phyloP scores from a whole-genome alignment of 2,329 filamentous ascomycete species.

The Colletotrichum musicola region DNA sequence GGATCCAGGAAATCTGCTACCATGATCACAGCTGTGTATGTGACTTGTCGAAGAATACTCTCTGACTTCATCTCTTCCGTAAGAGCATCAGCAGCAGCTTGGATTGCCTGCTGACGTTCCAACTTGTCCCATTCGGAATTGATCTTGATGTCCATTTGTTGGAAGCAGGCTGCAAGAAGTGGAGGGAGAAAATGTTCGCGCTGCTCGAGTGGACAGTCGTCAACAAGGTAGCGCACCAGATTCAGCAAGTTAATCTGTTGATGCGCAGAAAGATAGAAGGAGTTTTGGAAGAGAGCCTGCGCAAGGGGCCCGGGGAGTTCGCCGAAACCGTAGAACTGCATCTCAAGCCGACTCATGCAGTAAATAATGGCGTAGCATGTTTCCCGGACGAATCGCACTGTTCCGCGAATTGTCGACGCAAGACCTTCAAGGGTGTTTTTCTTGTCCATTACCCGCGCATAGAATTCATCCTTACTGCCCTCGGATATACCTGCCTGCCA shows the following conservation, averaged over 20 bases:
- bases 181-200: slow-evolving; percentile 86
- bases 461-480: slow-evolving; percentile 97
- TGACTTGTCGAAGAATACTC: slow-evolving; percentile 92
- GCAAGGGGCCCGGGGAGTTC: slow-evolving; percentile 88
- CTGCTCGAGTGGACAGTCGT: slow-evolving; percentile 87
- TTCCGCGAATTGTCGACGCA: slow-evolving; percentile 90
- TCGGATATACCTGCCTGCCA: slow-evolving; percentile 98
- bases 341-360: slow-evolving; percentile 88
- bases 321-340: slow-evolving; percentile 90
- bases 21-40: slow-evolving; percentile 92
- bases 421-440: slow-evolving; percentile 93
- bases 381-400: slow-evolving; percentile 90
- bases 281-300: slow-evolving; percentile 85
- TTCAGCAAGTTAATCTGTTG: slow-evolving; percentile 95
- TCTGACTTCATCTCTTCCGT: slow-evolving; percentile 98
- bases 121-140: slow-evolving; percentile 88
- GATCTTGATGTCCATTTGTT: slow-evolving; percentile 89
- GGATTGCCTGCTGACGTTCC: slow-evolving; percentile 70
- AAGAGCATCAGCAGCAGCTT: slow-evolving; percentile 80
- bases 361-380: slow-evolving; percentile 95
- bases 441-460: slow-evolving; percentile 89
- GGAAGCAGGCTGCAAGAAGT: slow-evolving; percentile 84
- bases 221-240: slow-evolving; percentile 87
- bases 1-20: slow-evolving; percentile 91
- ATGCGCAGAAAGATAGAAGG: slow-evolving; percentile 86